These are phyloP conservation scores for Tetragonia tetragonoides DNA, from an alignment of 148 eudicot genomes.

Conservation along the genomic window DNA sequence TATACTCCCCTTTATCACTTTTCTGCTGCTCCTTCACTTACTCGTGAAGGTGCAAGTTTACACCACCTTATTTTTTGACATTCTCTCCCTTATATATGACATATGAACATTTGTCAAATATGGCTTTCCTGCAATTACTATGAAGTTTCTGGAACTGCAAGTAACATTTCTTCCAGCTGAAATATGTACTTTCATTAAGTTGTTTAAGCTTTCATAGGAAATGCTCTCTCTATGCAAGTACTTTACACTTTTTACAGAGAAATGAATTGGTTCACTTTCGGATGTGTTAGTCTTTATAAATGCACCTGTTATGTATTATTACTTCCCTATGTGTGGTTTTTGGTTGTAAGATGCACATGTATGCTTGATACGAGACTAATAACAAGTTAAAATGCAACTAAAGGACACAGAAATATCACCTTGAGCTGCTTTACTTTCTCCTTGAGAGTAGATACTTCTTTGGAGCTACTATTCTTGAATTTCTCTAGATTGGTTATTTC, in stretches of 20 bases:
- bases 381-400: neutral
- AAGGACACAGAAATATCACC: constrained; percentile 22
- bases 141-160: constrained; percentile 1
- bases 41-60: neutral
- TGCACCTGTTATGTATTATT: neutral
- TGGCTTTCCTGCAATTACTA: neutral
- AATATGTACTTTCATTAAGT: neutral
- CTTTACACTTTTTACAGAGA: neutral
- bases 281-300: neutral
- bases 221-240: neutral
- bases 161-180: neutral
- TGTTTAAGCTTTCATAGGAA: neutral
- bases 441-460: constrained; percentile 29
- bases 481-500: constrained; percentile 37
- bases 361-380: neutral
- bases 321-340: neutral
- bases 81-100: neutral
- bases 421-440: constrained; percentile 47
- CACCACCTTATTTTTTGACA: neutral
- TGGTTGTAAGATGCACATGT: neutral
- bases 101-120: neutral
- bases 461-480: constrained; percentile 33
- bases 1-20: neutral
- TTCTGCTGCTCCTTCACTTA: neutral
- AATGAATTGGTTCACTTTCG: neutral